Evolutionary conservation across 2,329 filamentous ascomycete genomes (phyloP), one percentile per base, ranked within the genome.

Genomic region (Colletotrichum eleusines): DNA sequence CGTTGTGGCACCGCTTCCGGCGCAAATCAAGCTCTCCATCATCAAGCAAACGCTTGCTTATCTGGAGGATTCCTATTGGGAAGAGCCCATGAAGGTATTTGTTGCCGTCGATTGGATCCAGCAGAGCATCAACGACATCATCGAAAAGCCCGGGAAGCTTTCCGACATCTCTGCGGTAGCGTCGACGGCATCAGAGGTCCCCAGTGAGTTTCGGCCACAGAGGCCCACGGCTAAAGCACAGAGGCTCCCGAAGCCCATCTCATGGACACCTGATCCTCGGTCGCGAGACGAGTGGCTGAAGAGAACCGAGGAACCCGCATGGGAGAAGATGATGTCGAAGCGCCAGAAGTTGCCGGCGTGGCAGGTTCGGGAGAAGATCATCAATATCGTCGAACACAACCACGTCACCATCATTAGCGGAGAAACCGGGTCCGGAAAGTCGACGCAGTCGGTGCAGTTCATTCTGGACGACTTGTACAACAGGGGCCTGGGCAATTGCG

Each of bases 321-420:
- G 94, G 78, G 88, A 92, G 76, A 89, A 90, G 60, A 97, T 97
- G 92, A 83, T 94, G 72, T 82, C 85, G 23, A 89, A 90, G 75
- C 88, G 96, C 53, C 88, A 92, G 78, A 88, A 86, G 57, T 83
- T 99, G 2, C 96, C 96, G 3, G 96, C 96, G 2, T 99, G 96
- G 96, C 88, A 89, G 71, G 89, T 96, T 76, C 90, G 89, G 75
- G 90, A 95, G 26, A 85, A 87, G 1, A 93, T 99, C 38, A 89
- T 98, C 12, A 80, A 88, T 26, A 92, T 93, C 0, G 93, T 99
- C 59, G 87, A 87, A 51, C 84, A 86, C 5, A 90, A 95, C 76
- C 92, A 98, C 80, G 94, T 99, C 61, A 97, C 94, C 0, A 98
- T 99, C 76, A 96, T 99, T 75, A 97, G 95, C 53, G 96, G 96